These are phyloP conservation scores for Ustilago sp. DNA, from an alignment of 1,284 basidiomycete species.

Conservation along the genomic window DNA sequence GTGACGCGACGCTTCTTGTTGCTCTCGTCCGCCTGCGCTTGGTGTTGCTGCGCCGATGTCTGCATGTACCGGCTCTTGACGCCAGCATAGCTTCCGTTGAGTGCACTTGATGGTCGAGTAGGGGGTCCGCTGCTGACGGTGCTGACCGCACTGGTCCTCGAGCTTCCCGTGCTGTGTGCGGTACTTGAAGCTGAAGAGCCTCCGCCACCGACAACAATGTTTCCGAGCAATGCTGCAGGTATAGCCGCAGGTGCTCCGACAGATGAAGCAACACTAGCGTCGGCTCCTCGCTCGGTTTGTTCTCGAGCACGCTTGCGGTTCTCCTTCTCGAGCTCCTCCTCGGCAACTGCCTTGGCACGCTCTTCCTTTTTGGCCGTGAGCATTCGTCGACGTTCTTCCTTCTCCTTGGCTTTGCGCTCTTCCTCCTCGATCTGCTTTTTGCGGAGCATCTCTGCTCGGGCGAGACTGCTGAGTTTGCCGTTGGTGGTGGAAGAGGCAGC, in stretches of 20 bases:
- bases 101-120: conserved; percentile 36
- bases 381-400: conserved; percentile 52
- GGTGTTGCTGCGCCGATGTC: conserved; percentile 24
- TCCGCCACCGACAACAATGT: conserved; percentile 26
- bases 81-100: conserved; percentile 50
- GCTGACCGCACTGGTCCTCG: conserved; percentile 42
- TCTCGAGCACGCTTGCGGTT: conserved; percentile 50
- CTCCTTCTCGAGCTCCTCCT: conserved; percentile 46
- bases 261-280: conserved; percentile 37
- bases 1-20: conserved; percentile 55
- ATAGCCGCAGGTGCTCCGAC: conserved; percentile 37
- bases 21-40: conserved; percentile 28
- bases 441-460: conserved; percentile 53
- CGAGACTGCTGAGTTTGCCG: conserved; percentile 49
- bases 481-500: conserved; percentile 21
- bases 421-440: conserved; percentile 56
- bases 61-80: conserved; percentile 56
- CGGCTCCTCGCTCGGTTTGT: conserved; percentile 33
- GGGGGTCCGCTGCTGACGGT: conserved; percentile 42
- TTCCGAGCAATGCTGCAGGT: conserved; percentile 37
- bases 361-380: conserved; percentile 50
- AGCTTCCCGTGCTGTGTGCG: conserved; percentile 20
- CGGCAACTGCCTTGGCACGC: conserved; percentile 43
- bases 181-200: conserved; percentile 27
- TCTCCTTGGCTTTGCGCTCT: conserved; percentile 52